A percentile compares a stretch with the other conserved stretches of the same genome.
These are phyloP conservation scores for Silene noctiflora DNA, from an alignment of 179 eudicot genomes.

Conservation along the genomic window DNA sequence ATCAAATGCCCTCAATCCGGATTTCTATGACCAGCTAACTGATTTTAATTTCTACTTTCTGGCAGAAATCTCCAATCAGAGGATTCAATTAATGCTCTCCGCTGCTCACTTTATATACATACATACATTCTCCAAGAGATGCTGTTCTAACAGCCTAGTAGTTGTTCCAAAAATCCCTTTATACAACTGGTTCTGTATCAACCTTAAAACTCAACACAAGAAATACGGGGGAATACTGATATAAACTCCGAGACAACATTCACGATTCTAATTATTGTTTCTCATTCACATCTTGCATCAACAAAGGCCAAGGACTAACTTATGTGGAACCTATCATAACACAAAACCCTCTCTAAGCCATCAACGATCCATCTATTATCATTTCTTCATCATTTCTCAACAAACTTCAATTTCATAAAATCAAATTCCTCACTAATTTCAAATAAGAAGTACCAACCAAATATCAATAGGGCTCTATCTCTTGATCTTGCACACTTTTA, in stretches of 20 bases:
- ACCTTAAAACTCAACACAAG: background rate
- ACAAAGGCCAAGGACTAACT: no score
- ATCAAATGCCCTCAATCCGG: background rate
- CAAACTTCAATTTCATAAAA: background rate
- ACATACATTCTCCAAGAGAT: background rate
- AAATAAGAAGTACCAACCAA: background rate
- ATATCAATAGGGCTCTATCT: background rate
- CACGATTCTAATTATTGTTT: no score
- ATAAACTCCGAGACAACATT: no score
- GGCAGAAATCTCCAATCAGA: background rate
- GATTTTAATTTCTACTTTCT: background rate
- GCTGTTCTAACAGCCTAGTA: background rate
- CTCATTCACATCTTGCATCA: no score
- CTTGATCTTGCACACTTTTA: background rate
- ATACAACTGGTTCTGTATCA: background rate
- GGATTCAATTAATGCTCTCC: background rate
- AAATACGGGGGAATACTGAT: background rate
- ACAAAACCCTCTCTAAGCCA: no score
- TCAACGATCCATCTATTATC: no score
- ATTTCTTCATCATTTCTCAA: no score
- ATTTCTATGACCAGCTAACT: background rate
- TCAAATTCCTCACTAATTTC: background rate
- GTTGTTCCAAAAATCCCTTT: background rate
- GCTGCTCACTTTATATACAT: background rate
- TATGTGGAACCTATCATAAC: no score